Evolutionary conservation across 164 flowering plant species (phyloP).

Genomic region (Cinnamomum chago): DNA sequence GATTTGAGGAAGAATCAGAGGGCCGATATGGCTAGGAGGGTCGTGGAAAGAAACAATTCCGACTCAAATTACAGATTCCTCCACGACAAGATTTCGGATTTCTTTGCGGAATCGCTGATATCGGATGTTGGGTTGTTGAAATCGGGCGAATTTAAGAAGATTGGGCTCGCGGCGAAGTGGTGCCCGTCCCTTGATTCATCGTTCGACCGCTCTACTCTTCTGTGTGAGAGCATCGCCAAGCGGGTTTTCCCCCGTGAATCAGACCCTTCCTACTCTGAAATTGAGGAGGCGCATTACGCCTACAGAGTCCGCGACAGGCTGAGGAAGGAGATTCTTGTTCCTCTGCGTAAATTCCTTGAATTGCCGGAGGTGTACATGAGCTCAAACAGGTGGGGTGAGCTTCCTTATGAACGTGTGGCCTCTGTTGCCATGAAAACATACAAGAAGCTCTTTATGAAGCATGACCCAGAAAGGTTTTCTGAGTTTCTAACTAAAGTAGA

Average conservation of each 20-base stretch:
- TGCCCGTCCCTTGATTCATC: slow-evolving; percentile 32
- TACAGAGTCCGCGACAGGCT: slow-evolving; percentile 44
- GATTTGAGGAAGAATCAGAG: not conserved
- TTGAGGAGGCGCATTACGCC: slow-evolving; percentile 41
- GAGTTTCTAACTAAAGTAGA: slow-evolving; percentile 30
- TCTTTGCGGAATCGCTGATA: slow-evolving; percentile 19
- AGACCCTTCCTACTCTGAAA: slow-evolving; percentile 25
- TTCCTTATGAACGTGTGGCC: slow-evolving; percentile 45
- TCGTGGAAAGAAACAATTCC: slow-evolving; percentile 18
- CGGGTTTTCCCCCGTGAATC: slow-evolving; percentile 35
- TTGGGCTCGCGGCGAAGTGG: slow-evolving; percentile 33
- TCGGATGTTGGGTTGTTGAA: slow-evolving; percentile 16
- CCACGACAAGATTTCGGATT: slow-evolving; percentile 27
- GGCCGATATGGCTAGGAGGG: slow-evolving; percentile 19
- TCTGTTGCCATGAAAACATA: slow-evolving; percentile 54
- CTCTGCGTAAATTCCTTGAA: slow-evolving; percentile 27
- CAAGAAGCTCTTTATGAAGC: slow-evolving; percentile 34
- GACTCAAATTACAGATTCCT: slow-evolving; percentile 28
- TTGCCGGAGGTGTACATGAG: slow-evolving; percentile 48
- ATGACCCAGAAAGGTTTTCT: slow-evolving; percentile 33
- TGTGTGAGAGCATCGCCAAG: slow-evolving; percentile 47
- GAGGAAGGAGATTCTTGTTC: slow-evolving; percentile 40
- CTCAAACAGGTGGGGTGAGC: slow-evolving; percentile 34
- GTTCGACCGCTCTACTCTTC: slow-evolving; percentile 19
- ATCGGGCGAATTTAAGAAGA: slow-evolving; percentile 11